Conservation (phyloP, 768 basidiomycete species). For the Cantharellus cinnabarinus region DNA sequence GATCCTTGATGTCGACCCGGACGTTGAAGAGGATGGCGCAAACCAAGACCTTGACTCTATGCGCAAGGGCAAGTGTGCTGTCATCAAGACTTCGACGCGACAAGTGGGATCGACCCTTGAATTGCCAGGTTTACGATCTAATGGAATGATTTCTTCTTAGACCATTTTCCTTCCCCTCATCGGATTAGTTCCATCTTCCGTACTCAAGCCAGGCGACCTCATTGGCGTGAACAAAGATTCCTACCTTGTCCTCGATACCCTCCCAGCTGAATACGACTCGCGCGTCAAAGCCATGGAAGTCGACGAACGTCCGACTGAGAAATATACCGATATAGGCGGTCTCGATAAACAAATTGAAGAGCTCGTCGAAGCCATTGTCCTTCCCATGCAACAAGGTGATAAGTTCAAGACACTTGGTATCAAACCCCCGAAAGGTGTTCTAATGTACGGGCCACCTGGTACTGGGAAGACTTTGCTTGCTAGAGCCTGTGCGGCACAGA, state of each 20-base stretch:
- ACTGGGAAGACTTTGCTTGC: constrained; percentile 97
- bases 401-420: constrained; percentile 98
- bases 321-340: constrained; percentile 93
- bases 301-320: constrained; percentile 92
- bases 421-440: constrained; percentile 86
- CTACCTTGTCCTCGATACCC: constrained; percentile 84
- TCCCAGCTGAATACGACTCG: constrained; percentile 94
- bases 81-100: constrained; percentile 96
- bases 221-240: constrained; percentile 99
- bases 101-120: constrained; percentile 25
- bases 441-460: constrained; percentile 98
- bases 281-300: constrained; percentile 99
- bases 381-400: constrained; percentile 97
- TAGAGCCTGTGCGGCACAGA: constrained; percentile 93
- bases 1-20: constrained; percentile 89
- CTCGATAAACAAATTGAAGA: constrained; percentile 99
- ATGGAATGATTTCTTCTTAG: constrained; percentile 8
- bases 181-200: constrained; percentile 83
- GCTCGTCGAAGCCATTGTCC: constrained; percentile 88
- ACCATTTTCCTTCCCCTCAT: constrained; percentile 97
- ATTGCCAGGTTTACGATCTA: not conserved
- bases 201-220: constrained; percentile 78
- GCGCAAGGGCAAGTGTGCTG: constrained; percentile 94
- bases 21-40: constrained; percentile 87
- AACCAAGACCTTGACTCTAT: constrained; percentile 88